Evolutionary conservation across 352 stramenopile genomes (phyloP).

Genomic region (Phytophthora meadii): DNA sequence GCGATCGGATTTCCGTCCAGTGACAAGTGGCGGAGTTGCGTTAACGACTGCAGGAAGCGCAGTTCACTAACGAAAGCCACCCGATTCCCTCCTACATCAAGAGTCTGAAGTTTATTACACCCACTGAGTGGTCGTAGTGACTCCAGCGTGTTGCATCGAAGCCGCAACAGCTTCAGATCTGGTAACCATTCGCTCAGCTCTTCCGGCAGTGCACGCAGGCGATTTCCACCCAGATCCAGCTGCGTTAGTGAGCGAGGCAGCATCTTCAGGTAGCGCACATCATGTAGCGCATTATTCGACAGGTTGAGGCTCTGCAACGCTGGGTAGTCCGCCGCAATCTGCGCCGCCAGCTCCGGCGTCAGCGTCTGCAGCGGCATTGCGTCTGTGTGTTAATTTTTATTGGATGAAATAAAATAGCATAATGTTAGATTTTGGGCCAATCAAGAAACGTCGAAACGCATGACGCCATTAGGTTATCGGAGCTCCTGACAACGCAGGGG

Average conservation of each 20-base stretch:
- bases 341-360: slow-evolving; percentile 64
- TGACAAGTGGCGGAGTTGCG: slow-evolving; percentile 46
- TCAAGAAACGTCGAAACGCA: background rate
- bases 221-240: slow-evolving; percentile 71
- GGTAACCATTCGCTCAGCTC: slow-evolving; percentile 46
- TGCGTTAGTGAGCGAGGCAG: slow-evolving; percentile 53
- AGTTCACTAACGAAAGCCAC: slow-evolving; percentile 66
- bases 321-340: slow-evolving; percentile 70
- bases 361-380: slow-evolving; percentile 56
- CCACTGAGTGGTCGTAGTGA: slow-evolving; percentile 46
- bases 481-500: background rate
- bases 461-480: background rate
- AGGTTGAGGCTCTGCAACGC: slow-evolving; percentile 71
- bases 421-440: background rate
- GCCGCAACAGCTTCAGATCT: slow-evolving; percentile 52
- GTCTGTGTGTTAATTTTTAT: background rate
- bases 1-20: slow-evolving; percentile 71
- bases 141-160: slow-evolving; percentile 65
- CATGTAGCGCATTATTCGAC: slow-evolving; percentile 57
- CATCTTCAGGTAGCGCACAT: slow-evolving; percentile 57
- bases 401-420: background rate
- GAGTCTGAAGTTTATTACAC: slow-evolving; percentile 40
- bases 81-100: slow-evolving; percentile 56
- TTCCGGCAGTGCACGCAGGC: slow-evolving; percentile 42
- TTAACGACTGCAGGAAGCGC: slow-evolving; percentile 54